phyloP scores from a whole-genome alignment of 1,139 yeast species.

The Blastobotrys malaysiensis region DNA sequence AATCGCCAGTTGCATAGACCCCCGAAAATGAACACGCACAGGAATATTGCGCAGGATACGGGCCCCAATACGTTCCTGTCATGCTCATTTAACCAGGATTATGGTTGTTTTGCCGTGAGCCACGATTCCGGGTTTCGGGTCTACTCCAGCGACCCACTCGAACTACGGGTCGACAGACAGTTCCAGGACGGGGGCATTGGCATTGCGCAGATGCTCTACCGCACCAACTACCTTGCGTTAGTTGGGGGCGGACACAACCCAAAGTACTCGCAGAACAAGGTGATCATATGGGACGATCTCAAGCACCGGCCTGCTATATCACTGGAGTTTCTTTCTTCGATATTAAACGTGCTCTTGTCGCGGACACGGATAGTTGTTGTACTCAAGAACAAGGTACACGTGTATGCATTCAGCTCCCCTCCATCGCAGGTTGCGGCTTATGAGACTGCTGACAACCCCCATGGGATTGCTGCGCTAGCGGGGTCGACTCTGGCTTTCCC shows the following conservation, averaged over 20 bases:
- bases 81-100: constrained; percentile 80
- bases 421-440: constrained; percentile 65
- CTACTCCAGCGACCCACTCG: constrained; percentile 85
- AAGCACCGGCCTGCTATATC: constrained; percentile 70
- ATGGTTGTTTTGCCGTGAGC: constrained; percentile 82
- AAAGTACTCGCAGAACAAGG: constrained; percentile 66
- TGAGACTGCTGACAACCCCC: constrained; percentile 65
- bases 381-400: constrained; percentile 57
- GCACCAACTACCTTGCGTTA: constrained; percentile 83
- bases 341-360: constrained; percentile 67
- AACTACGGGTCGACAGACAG: constrained; percentile 61
- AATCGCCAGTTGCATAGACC: background rate
- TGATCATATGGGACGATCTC: constrained; percentile 85
- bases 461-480: constrained; percentile 61
- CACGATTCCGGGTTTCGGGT: constrained; percentile 79
- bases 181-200: constrained; percentile 59
- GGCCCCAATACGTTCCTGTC: constrained; percentile 44
- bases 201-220: constrained; percentile 70
- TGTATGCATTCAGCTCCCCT: constrained; percentile 76
- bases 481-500: constrained; percentile 66
- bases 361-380: constrained; percentile 72
- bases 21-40: constrained; percentile 21
- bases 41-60: constrained; percentile 18
- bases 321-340: constrained; percentile 69
- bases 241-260: constrained; percentile 88